Conservation (phyloP, 371 early-diverging fungal genomes). For the Syncephalis plumigaleata region DNA sequence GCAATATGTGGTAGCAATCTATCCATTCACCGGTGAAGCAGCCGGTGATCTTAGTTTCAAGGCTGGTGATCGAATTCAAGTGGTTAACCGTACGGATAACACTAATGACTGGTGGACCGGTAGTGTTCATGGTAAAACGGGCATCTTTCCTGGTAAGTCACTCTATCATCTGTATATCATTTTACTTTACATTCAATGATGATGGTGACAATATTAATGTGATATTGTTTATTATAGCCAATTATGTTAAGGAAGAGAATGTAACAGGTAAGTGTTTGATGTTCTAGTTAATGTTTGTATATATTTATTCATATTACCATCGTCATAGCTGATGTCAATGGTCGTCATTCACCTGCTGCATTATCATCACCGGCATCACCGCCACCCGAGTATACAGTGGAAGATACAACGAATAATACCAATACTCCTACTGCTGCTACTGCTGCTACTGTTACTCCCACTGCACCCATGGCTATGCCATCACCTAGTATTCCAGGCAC, state of each 20-base stretch:
- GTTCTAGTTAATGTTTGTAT: too few relatives aligned
- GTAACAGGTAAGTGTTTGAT: too few relatives aligned
- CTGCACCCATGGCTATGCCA: neutral
- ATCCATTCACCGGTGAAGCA: conserved; percentile 37
- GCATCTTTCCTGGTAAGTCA: conserved; percentile 42
- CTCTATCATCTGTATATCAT: too few relatives aligned
- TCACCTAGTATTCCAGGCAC: neutral
- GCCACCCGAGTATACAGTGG: neutral
- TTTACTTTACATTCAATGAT: too few relatives aligned
- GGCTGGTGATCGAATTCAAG: conserved; percentile 36
- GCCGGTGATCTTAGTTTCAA: conserved; percentile 39
- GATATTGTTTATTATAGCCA: too few relatives aligned
- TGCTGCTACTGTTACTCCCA: neutral
- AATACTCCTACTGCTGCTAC: neutral
- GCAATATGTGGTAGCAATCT: conserved; percentile 22
- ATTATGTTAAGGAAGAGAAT: too few relatives aligned
- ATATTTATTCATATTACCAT: too few relatives aligned
- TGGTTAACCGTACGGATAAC: conserved; percentile 27
- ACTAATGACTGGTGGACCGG: conserved; percentile 59
- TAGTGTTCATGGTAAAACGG: conserved; percentile 24
- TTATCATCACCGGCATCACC: neutral
- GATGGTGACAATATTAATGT: too few relatives aligned
- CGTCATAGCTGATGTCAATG: neutral
- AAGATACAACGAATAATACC: neutral
- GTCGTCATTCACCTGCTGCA: too few relatives aligned